Conservation (phyloP, 495 filamentous ascomycete species). For the Tricharina praecox region DNA sequence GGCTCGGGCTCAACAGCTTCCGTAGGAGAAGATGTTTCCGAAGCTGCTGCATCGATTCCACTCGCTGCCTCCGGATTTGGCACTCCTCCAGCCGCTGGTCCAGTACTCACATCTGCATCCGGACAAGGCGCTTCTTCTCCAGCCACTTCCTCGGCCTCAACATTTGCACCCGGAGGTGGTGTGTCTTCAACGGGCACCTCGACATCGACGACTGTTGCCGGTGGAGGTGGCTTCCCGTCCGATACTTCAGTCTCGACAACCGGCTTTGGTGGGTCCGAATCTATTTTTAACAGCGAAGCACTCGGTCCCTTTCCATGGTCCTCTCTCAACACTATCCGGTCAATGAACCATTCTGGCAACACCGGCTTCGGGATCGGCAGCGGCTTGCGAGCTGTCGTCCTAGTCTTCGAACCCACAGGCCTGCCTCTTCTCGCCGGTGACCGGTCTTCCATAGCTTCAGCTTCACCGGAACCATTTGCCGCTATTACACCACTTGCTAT, state of each 20-base stretch:
- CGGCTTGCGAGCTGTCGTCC: conserved; percentile 5
- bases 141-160: background rate
- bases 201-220: no score
- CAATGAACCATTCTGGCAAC: conserved; percentile 23
- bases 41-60: background rate
- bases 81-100: background rate
- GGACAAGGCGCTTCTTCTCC: no score
- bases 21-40: no score
- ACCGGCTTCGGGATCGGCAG: conserved; percentile 11
- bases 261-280: background rate
- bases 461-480: conserved; percentile 5
- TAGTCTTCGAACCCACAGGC: conserved; percentile 13
- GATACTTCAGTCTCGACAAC: background rate
- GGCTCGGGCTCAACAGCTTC: background rate
- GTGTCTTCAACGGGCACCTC: no score
- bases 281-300: conserved; percentile 1
- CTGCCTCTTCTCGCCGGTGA: conserved; percentile 15
- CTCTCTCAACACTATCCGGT: conserved; percentile 19
- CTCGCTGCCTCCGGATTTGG: background rate
- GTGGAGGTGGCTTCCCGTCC: no score
- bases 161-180: no score
- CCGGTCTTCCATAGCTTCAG: conserved; percentile 8
- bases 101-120: background rate
- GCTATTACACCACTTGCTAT: background rate
- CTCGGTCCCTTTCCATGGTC: no score